Evolutionary conservation across 352 stramenopile genomes (phyloP), one percentile per base, ranked within the genome.

Genomic region (Globisporangium acanthophoron): DNA sequence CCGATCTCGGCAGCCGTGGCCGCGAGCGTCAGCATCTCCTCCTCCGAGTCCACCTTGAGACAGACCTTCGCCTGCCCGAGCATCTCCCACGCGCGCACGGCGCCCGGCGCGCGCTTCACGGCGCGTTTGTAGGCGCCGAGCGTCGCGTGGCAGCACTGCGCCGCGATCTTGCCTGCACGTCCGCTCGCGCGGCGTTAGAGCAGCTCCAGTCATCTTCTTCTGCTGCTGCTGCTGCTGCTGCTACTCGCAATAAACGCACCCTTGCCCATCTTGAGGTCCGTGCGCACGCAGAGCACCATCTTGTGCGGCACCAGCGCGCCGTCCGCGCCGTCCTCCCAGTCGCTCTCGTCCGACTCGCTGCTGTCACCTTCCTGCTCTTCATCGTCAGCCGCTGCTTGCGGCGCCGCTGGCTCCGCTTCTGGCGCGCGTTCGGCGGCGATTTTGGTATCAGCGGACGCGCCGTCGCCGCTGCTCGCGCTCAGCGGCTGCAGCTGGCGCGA

Each of bases 261-360:
- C 78, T 98, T 98, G 66, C 91, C 90, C 96, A 99, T 99, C 67
- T 92, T 94, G 45, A 99, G 74, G 71, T 97, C 85, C 37, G 86
- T 96, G 63, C 96, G 96, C 64, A 98, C 96, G 59, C 89, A 96
- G 20, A 99, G 80, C 53, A 98, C 88, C 92, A 98, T 98, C 64
- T 96, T 96, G 74, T 95, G 85, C 21, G 83, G 83, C 58, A 77
- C 56, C 74, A 67, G 60, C 46, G 64, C 54, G 7, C 73, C 73
- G 52, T 93, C 82, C 44, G 72, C 69, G 24, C 24, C 24, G 61
- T 71, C 85, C 43, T 90, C 77, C 71, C 80, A 90, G 31, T 81
- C 76, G 39, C 64, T 62, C 33, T 91, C 81, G 18, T 85, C 76
- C 5, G 75, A 80, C 18, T 68, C 75, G 47, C 39, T 50, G 33